phyloP scores from a whole-genome alignment of 1,139 yeast species.

The Geotrichum candidum region DNA sequence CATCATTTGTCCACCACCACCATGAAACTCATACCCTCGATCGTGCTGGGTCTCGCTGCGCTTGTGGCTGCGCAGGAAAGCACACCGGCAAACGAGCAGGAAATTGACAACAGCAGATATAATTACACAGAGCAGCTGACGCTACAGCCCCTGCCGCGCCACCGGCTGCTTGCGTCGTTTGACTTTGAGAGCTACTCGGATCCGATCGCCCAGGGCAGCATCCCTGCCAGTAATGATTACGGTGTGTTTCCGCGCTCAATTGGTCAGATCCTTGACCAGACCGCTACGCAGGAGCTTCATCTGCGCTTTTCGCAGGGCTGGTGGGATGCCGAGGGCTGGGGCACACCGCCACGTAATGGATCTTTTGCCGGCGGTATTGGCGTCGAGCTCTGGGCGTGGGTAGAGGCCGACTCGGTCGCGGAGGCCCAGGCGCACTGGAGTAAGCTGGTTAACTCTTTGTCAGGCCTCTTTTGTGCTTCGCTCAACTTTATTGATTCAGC shows the following conservation, averaged over 20 bases:
- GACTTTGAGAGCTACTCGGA: constrained; percentile 59
- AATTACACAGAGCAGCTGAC: constrained; percentile 52
- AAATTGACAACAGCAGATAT: constrained; percentile 4
- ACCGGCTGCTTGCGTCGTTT: constrained; percentile 62
- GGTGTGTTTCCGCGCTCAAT: constrained; percentile 73
- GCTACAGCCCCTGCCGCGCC: constrained; percentile 64
- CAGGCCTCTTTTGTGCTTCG: constrained; percentile 95
- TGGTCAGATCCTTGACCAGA: constrained; percentile 65
- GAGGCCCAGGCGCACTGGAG: constrained; percentile 66
- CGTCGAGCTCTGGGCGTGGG: constrained; percentile 84
- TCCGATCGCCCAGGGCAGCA: constrained; percentile 33
- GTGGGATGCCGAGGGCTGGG: constrained; percentile 93
- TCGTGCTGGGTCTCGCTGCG: not conserved
- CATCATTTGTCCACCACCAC: not conserved
- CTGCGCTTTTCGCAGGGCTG: constrained; percentile 88
- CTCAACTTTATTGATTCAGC: constrained; percentile 79
- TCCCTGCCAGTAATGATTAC: constrained; percentile 43
- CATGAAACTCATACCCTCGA: not conserved
- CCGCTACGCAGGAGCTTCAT: constrained; percentile 71
- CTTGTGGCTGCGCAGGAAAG: not conserved
- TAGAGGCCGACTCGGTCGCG: constrained; percentile 55
- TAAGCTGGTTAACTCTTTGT: constrained; percentile 62
- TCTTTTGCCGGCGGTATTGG: constrained; percentile 84
- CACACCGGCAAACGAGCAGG: not conserved
- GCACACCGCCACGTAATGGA: constrained; percentile 71